A percentile compares a stretch with the other conserved stretches of the same genome.
Evolutionary conservation across 2,329 filamentous ascomycete genomes (phyloP).

Genomic region (Teratosphaeria zuluensis): DNA sequence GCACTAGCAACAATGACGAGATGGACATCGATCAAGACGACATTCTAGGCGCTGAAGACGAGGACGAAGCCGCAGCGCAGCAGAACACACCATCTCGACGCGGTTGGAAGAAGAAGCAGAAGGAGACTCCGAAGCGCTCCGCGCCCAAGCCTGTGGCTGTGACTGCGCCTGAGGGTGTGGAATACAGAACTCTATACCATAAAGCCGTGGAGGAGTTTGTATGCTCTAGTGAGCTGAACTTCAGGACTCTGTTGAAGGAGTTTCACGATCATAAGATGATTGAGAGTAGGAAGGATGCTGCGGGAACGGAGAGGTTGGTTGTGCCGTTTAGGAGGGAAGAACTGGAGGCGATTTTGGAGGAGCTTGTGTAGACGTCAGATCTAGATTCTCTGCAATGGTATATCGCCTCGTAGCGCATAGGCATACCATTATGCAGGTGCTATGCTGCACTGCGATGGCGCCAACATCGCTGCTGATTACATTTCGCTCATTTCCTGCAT

Average conservation of each 20-base stretch:
- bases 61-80: conserved; percentile 23
- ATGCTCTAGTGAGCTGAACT: conserved; percentile 91
- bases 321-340: conserved; percentile 83
- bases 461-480: too few species aligned
- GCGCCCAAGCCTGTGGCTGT: conserved; percentile 3
- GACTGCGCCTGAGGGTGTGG: conserved; percentile 50
- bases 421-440: too few species aligned
- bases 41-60: conserved; percentile 16
- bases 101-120: conserved; percentile 12
- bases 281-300: conserved; percentile 71
- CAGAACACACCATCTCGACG: conserved; percentile 20
- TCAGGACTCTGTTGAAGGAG: conserved; percentile 88
- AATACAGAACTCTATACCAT: conserved; percentile 86
- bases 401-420: too few species aligned
- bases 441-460: too few species aligned
- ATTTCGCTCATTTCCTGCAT: too few species aligned
- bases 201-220: conserved; percentile 96
- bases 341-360: conserved; percentile 79
- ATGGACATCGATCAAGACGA: conserved; percentile 11
- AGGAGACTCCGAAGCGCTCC: conserved; percentile 4
- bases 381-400: not conserved
- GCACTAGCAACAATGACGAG: conserved; percentile 22
- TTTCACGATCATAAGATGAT: conserved; percentile 99
- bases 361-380: conserved; percentile 37
- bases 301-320: conserved; percentile 76